phyloP scores from a whole-genome alignment of 2,329 filamentous ascomycete genomes.

The Pseudofabraea citricarpa region DNA sequence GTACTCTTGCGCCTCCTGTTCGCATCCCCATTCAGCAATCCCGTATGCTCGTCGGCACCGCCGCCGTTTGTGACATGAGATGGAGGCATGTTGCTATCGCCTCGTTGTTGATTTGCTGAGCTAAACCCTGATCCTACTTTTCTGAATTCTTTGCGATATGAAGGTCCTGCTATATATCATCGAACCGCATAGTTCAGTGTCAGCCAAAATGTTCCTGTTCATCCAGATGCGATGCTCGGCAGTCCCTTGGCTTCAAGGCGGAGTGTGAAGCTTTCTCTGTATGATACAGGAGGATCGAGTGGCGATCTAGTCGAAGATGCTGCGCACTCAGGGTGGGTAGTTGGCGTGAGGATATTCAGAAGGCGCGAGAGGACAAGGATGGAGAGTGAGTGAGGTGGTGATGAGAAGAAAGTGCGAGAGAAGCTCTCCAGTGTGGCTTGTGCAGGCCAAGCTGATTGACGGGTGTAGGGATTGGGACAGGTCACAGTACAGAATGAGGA shows the following conservation, averaged over 20 bases:
- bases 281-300: slow-evolving; percentile 2
- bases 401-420: background rate
- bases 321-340: slow-evolving; percentile 3
- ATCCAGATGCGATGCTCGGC: slow-evolving; percentile 11
- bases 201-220: slow-evolving; percentile 10
- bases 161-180: slow-evolving; percentile 17
- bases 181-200: slow-evolving; percentile 8
- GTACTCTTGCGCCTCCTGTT: slow-evolving; percentile 14
- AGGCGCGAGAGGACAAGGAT: background rate
- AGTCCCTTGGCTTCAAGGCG: slow-evolving; percentile 12
- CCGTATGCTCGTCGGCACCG: slow-evolving; percentile 17
- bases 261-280: slow-evolving; percentile 3
- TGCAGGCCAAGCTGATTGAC: slow-evolving; percentile 2
- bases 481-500: background rate
- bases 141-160: slow-evolving; percentile 17
- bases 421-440: background rate
- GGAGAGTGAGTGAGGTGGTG: background rate
- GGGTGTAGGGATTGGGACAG: background rate
- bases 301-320: slow-evolving; percentile 2
- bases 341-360: background rate
- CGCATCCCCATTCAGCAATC: slow-evolving; percentile 17
- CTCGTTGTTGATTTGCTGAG: background rate
- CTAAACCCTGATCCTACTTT: background rate
- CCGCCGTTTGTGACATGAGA: slow-evolving; percentile 13
- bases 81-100: slow-evolving; percentile 11